phyloP scores from a whole-genome alignment of 306 rosid species.

The Cucurbita pepo region DNA sequence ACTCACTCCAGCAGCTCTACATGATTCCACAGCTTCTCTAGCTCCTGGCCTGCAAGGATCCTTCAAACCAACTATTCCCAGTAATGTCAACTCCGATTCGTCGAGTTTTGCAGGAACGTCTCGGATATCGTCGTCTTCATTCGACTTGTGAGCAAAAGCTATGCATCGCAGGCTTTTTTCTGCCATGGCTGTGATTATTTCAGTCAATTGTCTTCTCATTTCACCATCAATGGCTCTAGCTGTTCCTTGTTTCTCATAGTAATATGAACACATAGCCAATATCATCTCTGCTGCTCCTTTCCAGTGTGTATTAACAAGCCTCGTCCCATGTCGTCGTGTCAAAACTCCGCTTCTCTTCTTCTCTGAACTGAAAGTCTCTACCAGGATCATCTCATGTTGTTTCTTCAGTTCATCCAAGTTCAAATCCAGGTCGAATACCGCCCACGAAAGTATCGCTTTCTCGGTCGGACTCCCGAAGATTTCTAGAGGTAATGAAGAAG shows the following conservation, averaged over 20 bases:
- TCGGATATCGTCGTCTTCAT: neutral
- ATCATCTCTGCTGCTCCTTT: constrained; percentile 19
- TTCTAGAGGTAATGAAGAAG: constrained; percentile 4
- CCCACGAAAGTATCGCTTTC: constrained; percentile 15
- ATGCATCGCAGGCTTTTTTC: constrained; percentile 16
- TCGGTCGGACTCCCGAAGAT: constrained; percentile 13
- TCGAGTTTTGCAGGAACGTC: neutral
- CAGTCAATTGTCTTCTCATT: neutral
- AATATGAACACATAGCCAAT: constrained; percentile 7
- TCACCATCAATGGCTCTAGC: constrained; percentile 1
- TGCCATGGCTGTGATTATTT: constrained; percentile 10
- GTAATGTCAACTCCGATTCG: constrained; percentile 2
- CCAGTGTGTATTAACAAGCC: constrained; percentile 7
- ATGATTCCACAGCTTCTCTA: constrained; percentile 10
- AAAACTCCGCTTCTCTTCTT: constrained; percentile 15
- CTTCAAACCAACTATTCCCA: constrained; percentile 11
- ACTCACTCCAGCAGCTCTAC: constrained; percentile 13
- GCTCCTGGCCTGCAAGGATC: constrained; percentile 12
- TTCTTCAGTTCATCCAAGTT: constrained; percentile 13
- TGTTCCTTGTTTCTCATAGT: constrained; percentile 3
- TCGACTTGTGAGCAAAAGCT: constrained; percentile 7
- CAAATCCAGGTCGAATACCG: neutral
- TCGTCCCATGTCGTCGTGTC: neutral
- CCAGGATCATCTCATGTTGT: constrained; percentile 6
- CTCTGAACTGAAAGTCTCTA: constrained; percentile 11